These are phyloP conservation scores for Chaetomium sp. DNA, from an alignment of 2,329 filamentous ascomycete species.

Conservation along the genomic window DNA sequence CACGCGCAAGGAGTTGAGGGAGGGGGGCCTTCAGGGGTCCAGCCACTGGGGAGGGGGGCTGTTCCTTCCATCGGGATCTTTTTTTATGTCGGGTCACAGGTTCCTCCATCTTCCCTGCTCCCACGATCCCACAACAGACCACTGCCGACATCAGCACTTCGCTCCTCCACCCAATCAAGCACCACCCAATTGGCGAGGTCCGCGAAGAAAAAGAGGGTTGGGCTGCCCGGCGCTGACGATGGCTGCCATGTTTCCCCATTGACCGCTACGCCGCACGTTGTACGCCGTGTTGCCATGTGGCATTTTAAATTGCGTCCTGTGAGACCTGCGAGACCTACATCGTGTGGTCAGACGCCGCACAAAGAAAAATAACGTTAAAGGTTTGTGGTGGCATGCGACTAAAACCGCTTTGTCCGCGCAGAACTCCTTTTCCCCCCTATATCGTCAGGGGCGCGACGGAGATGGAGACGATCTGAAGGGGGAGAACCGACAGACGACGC, in stretches of 20 bases:
- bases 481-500: neutral
- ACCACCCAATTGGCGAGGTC: neutral
- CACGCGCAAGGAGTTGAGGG: constrained; percentile 5
- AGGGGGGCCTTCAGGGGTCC: neutral
- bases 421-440: neutral
- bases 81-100: constrained; percentile 4
- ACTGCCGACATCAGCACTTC: constrained; percentile 9
- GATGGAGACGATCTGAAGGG: neutral
- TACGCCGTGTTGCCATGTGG: constrained; percentile 14
- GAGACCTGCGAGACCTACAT: neutral
- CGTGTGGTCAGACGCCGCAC: constrained; percentile 4
- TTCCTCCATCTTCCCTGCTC: neutral
- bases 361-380: neutral
- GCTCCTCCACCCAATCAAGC: constrained; percentile 7
- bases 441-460: neutral
- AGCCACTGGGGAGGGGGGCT: too few species aligned
- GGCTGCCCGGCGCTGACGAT: too few species aligned
- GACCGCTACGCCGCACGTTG: neutral
- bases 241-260: neutral
- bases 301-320: constrained; percentile 9
- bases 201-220: too few species aligned
- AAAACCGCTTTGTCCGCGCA: neutral
- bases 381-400: constrained; percentile 2
- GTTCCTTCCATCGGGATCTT: neutral
- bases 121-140: constrained; percentile 7